phyloP scores from a whole-genome alignment of 257 asterid genomes.

The Jacaranda mimosifolia region DNA sequence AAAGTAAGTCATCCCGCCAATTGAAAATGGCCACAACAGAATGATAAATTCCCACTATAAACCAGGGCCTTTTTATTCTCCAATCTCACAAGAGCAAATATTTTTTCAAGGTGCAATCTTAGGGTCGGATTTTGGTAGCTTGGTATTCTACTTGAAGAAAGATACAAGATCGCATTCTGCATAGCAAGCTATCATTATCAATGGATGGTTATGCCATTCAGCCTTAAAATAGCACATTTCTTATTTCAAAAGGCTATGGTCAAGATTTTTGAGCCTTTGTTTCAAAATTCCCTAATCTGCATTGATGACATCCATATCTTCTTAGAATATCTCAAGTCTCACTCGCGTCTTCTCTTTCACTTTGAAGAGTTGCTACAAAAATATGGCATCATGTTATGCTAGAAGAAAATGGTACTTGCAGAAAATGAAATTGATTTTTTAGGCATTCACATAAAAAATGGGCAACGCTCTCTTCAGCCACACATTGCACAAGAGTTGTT shows the following conservation, averaged over 20 bases:
- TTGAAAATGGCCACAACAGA: background rate
- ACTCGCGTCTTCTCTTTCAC: background rate
- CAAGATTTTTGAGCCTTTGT: background rate
- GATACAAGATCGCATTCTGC: background rate
- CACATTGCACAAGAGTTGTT: no score
- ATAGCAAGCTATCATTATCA: background rate
- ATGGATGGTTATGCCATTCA: background rate
- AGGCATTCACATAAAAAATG: no score
- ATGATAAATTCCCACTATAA: background rate
- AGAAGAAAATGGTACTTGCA: no score
- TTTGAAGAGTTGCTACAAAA: no score
- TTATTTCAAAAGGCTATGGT: background rate
- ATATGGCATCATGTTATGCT: no score
- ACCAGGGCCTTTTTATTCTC: background rate
- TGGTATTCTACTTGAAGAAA: background rate
- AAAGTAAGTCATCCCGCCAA: background rate
- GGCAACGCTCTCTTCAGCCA: no score
- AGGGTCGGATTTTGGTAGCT: background rate
- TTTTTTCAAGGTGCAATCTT: background rate
- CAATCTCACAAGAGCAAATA: background rate
- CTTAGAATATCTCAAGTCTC: background rate
- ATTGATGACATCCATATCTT: no score
- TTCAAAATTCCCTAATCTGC: background rate
- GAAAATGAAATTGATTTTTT: no score
- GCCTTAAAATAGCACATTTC: background rate